Evolutionary conservation across 176 grass and related monocot genomes (phyloP).

Genomic region (Melocanna baccifera): DNA sequence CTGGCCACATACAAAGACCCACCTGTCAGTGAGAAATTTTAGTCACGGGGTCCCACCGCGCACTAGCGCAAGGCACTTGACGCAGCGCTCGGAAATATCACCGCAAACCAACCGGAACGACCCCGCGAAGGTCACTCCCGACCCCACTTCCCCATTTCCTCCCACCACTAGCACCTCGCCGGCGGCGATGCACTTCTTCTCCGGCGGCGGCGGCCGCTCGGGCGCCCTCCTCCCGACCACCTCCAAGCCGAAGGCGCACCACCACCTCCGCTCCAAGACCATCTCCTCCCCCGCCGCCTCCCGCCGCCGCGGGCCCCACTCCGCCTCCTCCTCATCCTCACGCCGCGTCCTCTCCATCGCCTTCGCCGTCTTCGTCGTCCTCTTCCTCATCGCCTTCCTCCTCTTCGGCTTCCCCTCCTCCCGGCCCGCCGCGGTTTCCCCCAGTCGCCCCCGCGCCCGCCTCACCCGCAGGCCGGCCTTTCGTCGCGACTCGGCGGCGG

Average conservation of each 20-base stretch:
- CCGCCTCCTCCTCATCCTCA: slow-evolving; percentile 33
- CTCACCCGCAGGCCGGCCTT: slow-evolving; percentile 57
- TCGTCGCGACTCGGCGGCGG: slow-evolving; percentile 44
- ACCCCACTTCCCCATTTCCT: neutral
- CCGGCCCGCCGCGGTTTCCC: neutral
- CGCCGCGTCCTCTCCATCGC: slow-evolving; percentile 63
- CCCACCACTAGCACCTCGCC: neutral
- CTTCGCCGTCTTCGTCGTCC: slow-evolving; percentile 36
- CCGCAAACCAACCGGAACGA: neutral
- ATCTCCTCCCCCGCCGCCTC: slow-evolving; percentile 46
- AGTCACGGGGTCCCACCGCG: neutral
- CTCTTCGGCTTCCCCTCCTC: slow-evolving; percentile 66
- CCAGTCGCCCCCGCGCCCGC: slow-evolving; percentile 38
- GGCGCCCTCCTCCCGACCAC: slow-evolving; percentile 55
- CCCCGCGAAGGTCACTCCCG: slow-evolving; percentile 8
- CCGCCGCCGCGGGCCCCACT: slow-evolving; percentile 42
- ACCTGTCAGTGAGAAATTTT: neutral
- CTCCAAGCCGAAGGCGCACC: slow-evolving; percentile 43
- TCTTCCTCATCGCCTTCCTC: slow-evolving; percentile 66
- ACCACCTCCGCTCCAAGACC: slow-evolving; percentile 52
- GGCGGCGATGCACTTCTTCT: slow-evolving; percentile 51
- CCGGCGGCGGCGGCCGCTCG: slow-evolving; percentile 29
- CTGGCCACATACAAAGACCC: neutral
- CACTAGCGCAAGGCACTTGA: neutral
- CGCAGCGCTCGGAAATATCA: neutral